Evolutionary conservation across 345 rosid species (phyloP).

Genomic region (Barbarea vulgaris): DNA sequence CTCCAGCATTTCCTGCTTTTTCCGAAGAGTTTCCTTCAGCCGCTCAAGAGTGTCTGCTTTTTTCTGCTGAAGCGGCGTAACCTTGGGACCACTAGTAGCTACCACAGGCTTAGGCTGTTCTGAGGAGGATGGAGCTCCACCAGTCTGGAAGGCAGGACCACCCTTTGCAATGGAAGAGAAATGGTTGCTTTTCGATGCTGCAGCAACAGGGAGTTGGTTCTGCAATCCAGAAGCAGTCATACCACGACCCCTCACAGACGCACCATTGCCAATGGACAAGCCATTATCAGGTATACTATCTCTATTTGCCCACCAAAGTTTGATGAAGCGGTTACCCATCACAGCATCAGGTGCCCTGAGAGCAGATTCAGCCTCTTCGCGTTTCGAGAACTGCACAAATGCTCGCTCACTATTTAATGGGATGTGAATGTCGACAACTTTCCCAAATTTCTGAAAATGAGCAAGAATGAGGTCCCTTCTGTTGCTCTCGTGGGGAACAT

Average conservation of each 20-base stretch:
- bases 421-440: conserved; percentile 83
- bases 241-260: conserved; percentile 48
- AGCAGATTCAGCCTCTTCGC: conserved; percentile 98
- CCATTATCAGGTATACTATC: conserved; percentile 77
- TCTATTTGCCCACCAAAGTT: conserved; percentile 98
- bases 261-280: conserved; percentile 46
- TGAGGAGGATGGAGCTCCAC: conserved; percentile 48
- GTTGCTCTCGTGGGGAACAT: conserved; percentile 80
- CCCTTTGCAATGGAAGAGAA: conserved; percentile 45
- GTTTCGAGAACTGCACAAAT: conserved; percentile 90
- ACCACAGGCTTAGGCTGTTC: conserved; percentile 56
- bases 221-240: conserved; percentile 45
- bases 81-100: conserved; percentile 55
- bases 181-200: conserved; percentile 57
- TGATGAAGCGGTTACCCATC: conserved; percentile 98
- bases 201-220: conserved; percentile 44
- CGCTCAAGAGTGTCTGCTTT: conserved; percentile 74
- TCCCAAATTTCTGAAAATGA: conserved; percentile 91
- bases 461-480: conserved; percentile 80
- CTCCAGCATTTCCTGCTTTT: conserved; percentile 90
- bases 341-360: conserved; percentile 96
- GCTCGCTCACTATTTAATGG: conserved; percentile 83
- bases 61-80: conserved; percentile 66
- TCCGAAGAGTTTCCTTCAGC: conserved; percentile 83
- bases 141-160: conserved; percentile 38